Percentiles rank a stretch among this genome's conserved stretches.
phyloP scores from a whole-genome alignment of 1,139 yeast species.

The Blastobotrys aristatus region DNA sequence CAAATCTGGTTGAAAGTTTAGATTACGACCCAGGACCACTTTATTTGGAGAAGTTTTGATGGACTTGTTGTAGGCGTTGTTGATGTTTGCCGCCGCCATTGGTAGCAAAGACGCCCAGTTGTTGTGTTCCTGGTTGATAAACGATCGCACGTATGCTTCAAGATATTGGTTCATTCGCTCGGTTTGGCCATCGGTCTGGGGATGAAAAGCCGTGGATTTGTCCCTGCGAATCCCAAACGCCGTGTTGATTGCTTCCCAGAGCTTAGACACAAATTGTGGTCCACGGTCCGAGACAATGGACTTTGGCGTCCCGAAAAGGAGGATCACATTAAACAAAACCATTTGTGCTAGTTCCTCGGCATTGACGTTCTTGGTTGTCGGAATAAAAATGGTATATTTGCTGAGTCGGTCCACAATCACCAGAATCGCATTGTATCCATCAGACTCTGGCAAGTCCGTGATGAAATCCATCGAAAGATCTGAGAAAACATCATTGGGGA shows the following conservation, averaged over 20 bases:
- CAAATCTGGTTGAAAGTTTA: background rate
- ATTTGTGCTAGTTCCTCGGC: background rate
- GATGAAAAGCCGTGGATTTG: constrained; percentile 3
- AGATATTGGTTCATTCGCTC: constrained; percentile 6
- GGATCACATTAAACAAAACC: background rate
- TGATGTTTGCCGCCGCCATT: constrained; percentile 1
- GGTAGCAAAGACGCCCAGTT: background rate
- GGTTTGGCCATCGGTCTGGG: constrained; percentile 5
- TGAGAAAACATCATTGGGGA: background rate
- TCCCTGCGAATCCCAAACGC: no score
- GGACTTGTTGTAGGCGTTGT: background rate
- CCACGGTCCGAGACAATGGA: constrained; percentile 7
- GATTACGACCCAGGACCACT: background rate
- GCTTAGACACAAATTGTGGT: background rate
- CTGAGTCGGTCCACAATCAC: constrained; percentile 2
- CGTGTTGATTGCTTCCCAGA: background rate
- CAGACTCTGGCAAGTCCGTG: background rate
- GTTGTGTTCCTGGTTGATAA: background rate
- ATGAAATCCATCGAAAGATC: constrained; percentile 4
- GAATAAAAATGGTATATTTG: background rate
- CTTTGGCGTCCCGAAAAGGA: constrained; percentile 2
- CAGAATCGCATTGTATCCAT: background rate
- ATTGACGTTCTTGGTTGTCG: background rate
- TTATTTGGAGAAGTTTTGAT: constrained; percentile 2
- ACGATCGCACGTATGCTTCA: background rate